Base-by-base conservation (phyloP, 805 yeast species). In the Jamesozyma jinghongensis region DNA sequence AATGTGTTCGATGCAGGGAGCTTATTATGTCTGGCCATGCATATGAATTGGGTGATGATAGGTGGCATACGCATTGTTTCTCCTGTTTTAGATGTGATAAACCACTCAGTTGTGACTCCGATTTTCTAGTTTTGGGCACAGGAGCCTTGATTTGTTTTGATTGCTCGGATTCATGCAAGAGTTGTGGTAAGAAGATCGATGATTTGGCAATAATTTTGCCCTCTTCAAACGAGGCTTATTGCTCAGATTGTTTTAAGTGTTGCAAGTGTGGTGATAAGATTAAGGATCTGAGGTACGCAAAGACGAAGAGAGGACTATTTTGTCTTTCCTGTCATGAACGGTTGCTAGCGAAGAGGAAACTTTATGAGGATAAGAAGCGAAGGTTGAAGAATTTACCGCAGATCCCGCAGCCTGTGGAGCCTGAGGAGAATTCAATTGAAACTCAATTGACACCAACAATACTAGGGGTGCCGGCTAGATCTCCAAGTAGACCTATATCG, bases 11-110 rank as follows among this genome's bases (percentile, higher is more conserved):
- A 40, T 74, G 79, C 48, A 54, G 65, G 31, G 56, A 71, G 43
- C 66, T 81, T 20, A 84, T 90, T 37, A 74, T 74, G 16, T 94
- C 85, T 53, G 96, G 96, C 26, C 94, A 88, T 49, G 97, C 97
- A 3, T 92, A 86, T 58, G 97, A 90, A 59, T 68, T 90, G 37
- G 95, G 95, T 19, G 94, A 83, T 20, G 90, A 86, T 57, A 76
- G 95, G 48, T 92, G 98, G 98, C 98, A 92, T 61, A 82, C 86
- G 42, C 74, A 82, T 47, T 92, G 98, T 63, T 92, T 92, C 64
- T 72, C 78, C 36, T 92, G 98, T 63, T 82, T 94, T 40, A 81
- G 81, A 50, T 92, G 98, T 62, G 69, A 74, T 29, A 73, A 76
- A 51, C 73, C 79, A 29, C 66, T 92, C 41, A 95, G 94, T 19